Evolutionary conservation across 2,329 filamentous ascomycete species (phyloP), one percentile per base, ranked within the genome.

Genomic region (Xylariaceae sp.): DNA sequence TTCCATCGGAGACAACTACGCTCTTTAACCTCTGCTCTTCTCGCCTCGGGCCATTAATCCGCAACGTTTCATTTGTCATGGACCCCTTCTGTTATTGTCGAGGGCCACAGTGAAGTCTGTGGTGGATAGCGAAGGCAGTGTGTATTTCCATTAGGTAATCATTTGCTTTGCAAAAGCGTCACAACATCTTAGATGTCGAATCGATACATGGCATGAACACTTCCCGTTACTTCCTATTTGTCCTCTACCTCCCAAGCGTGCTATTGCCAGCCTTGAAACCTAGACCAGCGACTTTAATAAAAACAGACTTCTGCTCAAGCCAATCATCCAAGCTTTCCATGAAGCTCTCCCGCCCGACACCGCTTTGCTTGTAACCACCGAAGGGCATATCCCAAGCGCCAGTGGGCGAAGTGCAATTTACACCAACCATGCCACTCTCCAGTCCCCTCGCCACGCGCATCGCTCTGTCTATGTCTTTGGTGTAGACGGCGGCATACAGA

Each of bases 371-470:
- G 41, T 61, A 67, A 0, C 68, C 67, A 8, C 67, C 68, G 50
- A 71, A 69, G 1, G 67, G 65, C 55, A 62, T 55, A 36, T 69
- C 66, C 32, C 52, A 56, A 1, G 59, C 60, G n/a, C 51, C 57
- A 1, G 54, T 59, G 0, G 66, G 66, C 39, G 61, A 65, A 1
- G 65, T 67, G 44, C 49, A 70, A 46, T 79, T 83, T 43, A 83
- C 73, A 51, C 76, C 78, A 0, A 82, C 77, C 60, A 76, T 79
- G 0, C 79, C 80, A 2, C 76, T 72, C 55, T 81, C 75, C 19
- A 83, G 66, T 3, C 67, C 71, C 44, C 74, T 74, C 9, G 72
- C 64, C 2, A 73, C 60, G 7, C 67, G 57, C 54, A 72, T 56
- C 3, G 67, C 68, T 1, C 68, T 55, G 43, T 61, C 64, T 46